Percentiles rank a stretch among this genome's conserved stretches.
These are phyloP conservation scores for Lachancea sp. DNA, from an alignment of 805 yeast genomes.

Conservation along the genomic window DNA sequence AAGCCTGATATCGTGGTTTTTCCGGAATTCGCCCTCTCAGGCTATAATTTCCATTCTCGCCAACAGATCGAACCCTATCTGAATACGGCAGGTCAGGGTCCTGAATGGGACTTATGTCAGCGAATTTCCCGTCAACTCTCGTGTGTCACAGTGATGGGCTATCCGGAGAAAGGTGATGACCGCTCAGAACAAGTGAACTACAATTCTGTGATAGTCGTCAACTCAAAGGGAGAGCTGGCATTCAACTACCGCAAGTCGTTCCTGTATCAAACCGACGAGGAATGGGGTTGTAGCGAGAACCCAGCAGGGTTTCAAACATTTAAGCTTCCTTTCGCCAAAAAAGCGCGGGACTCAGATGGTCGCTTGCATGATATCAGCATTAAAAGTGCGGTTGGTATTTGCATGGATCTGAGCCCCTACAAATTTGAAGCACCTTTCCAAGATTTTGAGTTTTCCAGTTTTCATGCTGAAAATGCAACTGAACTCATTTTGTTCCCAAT, in stretches of 20 bases:
- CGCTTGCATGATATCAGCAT: slow-evolving; percentile 26
- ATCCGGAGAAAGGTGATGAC: slow-evolving; percentile 50
- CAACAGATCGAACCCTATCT: slow-evolving; percentile 55
- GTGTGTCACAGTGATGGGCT: slow-evolving; percentile 74
- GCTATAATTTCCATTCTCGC: slow-evolving; percentile 57
- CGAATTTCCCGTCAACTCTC: slow-evolving; percentile 41
- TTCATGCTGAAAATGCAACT: slow-evolving; percentile 42
- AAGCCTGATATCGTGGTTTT: slow-evolving; percentile 63
- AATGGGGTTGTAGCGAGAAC: slow-evolving; percentile 73
- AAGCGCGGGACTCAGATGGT: slow-evolving; percentile 10
- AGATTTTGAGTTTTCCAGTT: slow-evolving; percentile 61
- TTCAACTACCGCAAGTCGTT: slow-evolving; percentile 71
- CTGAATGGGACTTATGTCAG: slow-evolving; percentile 50
- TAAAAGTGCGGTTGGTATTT: slow-evolving; percentile 66
- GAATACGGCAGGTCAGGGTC: slow-evolving; percentile 36
- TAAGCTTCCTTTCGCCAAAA: slow-evolving; percentile 33
- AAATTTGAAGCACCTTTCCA: slow-evolving; percentile 75
- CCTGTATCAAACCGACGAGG: slow-evolving; percentile 70
- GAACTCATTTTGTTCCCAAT: slow-evolving; percentile 68
- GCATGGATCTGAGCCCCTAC: slow-evolving; percentile 92
- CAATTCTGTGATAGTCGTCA: slow-evolving; percentile 66
- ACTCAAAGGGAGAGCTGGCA: slow-evolving; percentile 51
- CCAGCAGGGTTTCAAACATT: slow-evolving; percentile 53
- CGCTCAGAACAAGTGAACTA: slow-evolving; percentile 34
- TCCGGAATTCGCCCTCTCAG: slow-evolving; percentile 82